A percentile compares a stretch with the other conserved stretches of the same genome.
Evolutionary conservation across 176 grass and related monocot genomes (phyloP).

Genomic region (Oryza brachyantha): DNA sequence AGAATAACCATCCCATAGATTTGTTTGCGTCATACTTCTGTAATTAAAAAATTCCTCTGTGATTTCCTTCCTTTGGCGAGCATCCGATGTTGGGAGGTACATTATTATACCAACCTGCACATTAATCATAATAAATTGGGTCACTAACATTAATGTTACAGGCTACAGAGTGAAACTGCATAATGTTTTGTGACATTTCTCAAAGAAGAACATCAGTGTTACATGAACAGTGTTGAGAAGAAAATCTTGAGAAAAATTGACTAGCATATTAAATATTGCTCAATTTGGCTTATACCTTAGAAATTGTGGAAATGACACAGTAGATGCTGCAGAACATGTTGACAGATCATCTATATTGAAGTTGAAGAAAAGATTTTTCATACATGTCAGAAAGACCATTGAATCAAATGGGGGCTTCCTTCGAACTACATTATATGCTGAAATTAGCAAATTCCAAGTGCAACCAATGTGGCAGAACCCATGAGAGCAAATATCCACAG

Average conservation of each 20-base stretch:
- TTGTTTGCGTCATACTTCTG: conserved; percentile 56
- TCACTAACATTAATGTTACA: not conserved
- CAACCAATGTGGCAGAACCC: too few relatives aligned
- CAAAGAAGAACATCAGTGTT: not conserved
- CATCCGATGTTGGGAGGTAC: conserved; percentile 84
- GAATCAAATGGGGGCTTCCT: conserved; percentile 5
- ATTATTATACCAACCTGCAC: conserved; percentile 94
- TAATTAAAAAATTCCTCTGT: conserved; percentile 87
- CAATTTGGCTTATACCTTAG: conserved; percentile 3
- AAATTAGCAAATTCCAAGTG: not conserved
- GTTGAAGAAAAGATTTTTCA: not conserved
- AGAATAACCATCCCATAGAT: conserved; percentile 79
- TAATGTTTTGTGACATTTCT: not conserved
- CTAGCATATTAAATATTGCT: not conserved
- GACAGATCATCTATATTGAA: conserved; percentile 8
- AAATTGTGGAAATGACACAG: not conserved
- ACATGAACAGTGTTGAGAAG: not conserved
- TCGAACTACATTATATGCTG: not conserved
- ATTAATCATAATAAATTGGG: conserved; percentile 11
- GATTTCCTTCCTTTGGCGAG: conserved; percentile 89
- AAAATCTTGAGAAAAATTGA: not conserved
- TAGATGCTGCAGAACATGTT: not conserved
- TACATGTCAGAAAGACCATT: not conserved
- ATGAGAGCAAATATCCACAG: too few relatives aligned
- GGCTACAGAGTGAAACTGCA: not conserved